Percentiles rank a stretch among this genome's conserved stretches.
These are phyloP conservation scores for Nicotiana paniculata DNA, from an alignment of 257 asterid species.

Conservation along the genomic window DNA sequence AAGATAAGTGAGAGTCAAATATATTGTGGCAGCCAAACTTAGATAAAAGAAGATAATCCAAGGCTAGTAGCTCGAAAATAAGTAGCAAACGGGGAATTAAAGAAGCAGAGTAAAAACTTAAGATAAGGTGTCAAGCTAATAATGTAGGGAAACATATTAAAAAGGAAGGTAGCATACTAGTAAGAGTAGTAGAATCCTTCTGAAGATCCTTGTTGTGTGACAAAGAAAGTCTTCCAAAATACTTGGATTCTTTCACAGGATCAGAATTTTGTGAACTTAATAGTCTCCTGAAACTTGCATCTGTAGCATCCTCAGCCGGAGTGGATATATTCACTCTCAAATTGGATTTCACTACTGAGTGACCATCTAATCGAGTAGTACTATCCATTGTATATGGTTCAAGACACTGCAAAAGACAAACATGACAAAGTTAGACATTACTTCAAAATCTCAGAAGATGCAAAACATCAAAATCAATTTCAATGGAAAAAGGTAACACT, in stretches of 20 bases:
- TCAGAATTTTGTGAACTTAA: slow-evolving; percentile 69
- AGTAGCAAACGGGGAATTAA: neutral
- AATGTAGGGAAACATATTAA: slow-evolving; percentile 15
- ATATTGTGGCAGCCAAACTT: slow-evolving; percentile 8
- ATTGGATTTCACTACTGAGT: slow-evolving; percentile 50
- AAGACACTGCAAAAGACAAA: slow-evolving; percentile 55
- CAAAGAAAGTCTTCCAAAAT: slow-evolving; percentile 54
- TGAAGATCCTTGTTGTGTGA: slow-evolving; percentile 60
- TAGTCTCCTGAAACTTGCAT: slow-evolving; percentile 64
- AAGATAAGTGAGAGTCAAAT: slow-evolving; percentile 18
- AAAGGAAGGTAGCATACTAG: slow-evolving; percentile 45
- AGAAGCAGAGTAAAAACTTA: slow-evolving; percentile 3
- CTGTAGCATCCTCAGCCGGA: slow-evolving; percentile 47
- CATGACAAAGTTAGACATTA: slow-evolving; percentile 20
- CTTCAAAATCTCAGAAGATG: slow-evolving; percentile 11
- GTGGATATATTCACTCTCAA: slow-evolving; percentile 52
- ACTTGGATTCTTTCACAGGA: slow-evolving; percentile 65
- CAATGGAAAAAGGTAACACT: slow-evolving; percentile 8
- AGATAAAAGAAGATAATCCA: neutral
- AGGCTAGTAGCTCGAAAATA: slow-evolving; percentile 4
- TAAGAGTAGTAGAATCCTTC: slow-evolving; percentile 62
- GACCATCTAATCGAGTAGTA: slow-evolving; percentile 49
- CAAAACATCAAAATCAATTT: slow-evolving; percentile 17
- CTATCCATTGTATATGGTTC: slow-evolving; percentile 80
- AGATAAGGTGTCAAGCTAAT: neutral